Percentiles rank a stretch among this genome's conserved stretches.
Conservation (phyloP, 371 early-diverging fungal species). For the Mucor piriformis region DNA sequence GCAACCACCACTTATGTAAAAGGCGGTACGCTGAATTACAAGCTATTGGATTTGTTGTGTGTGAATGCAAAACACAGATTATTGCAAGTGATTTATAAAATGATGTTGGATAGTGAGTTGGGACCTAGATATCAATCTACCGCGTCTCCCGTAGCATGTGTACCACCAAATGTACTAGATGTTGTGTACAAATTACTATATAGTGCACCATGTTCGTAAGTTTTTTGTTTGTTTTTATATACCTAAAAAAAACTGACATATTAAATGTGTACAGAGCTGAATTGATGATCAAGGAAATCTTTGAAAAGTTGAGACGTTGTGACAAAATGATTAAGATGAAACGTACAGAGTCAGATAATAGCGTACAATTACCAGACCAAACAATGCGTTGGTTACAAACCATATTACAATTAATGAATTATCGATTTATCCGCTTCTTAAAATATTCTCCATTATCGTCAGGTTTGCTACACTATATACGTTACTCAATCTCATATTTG, state of each 20-base stretch:
- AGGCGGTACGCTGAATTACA: conserved; percentile 71
- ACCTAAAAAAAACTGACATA: not conserved
- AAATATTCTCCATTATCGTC: conserved; percentile 54
- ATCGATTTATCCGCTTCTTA: conserved; percentile 60
- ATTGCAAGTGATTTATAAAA: conserved; percentile 76
- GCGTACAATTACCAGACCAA: conserved; percentile 47
- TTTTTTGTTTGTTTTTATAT: not conserved
- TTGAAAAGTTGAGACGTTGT: conserved; percentile 74
- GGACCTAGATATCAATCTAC: conserved; percentile 68
- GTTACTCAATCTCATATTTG: conserved; percentile 65
- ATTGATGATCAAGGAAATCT: conserved; percentile 74
- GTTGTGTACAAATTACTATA: conserved; percentile 77
- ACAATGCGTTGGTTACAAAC: conserved; percentile 78
- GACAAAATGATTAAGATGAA: conserved; percentile 61
- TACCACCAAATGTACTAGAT: conserved; percentile 79
- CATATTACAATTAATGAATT: conserved; percentile 76
- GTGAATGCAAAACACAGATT: conserved; percentile 70
- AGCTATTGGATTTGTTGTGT: conserved; percentile 71
- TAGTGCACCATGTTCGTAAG: conserved; percentile 79
- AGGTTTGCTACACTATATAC: conserved; percentile 63
- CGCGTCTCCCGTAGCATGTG: conserved; percentile 55
- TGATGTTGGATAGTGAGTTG: conserved; percentile 75
- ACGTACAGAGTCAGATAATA: conserved; percentile 20
- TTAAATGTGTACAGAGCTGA: conserved; percentile 49
- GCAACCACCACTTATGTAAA: conserved; percentile 66